Evolutionary conservation across 352 stramenopile genomes (phyloP), one percentile per base, ranked within the genome.

Genomic region (Globisporangium radiosum): DNA sequence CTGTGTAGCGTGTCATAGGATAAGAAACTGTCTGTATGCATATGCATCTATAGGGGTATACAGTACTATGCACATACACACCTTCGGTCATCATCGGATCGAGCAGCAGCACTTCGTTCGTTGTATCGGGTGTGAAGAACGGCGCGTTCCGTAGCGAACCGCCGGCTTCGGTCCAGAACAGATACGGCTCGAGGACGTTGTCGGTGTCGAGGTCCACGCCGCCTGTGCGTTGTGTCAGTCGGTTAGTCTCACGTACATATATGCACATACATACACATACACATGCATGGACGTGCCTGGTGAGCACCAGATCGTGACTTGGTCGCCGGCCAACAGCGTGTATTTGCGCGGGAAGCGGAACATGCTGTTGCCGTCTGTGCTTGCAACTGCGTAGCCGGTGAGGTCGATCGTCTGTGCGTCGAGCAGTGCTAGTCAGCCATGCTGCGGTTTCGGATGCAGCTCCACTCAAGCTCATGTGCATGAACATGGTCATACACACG

Each of bases 231-330:
- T 56, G 19, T 17, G 47, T 49, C 8, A 63, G 8, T 33, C 25
- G 25, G 25, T 33, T 33, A 33, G 25, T 33, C 25, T 33, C 25
- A 33, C 1, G 25, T 33, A 33, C 25, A 33, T 33, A 33, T 33
- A 33, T 33, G 0, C 25, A 33, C 25, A 1, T 47, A 14, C 5
- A 13, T 14, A 45, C 15, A 10, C 42, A 45, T 13, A 15, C 52
- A 5, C 14, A 39, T n/a, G 48, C 5, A 7, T 54, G n/a, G 17
- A 14, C 57, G 7, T 54, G 60, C 74, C 76, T 11, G 85, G 85
- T 37, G 75, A 75, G 61, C 81, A 92, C 85, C 85, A 94, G 14
- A 94, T 64, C 51, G 80, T 92, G 48, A 92, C 82, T 50, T 94
- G 80, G 44, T 91, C 82, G n/a, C 85, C 85, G 8, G 76, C 70